Percentiles rank a stretch among this genome's conserved stretches.
These are phyloP conservation scores for Pseudocercospora vitis DNA, from an alignment of 2,329 filamentous ascomycete genomes.

Conservation along the genomic window DNA sequence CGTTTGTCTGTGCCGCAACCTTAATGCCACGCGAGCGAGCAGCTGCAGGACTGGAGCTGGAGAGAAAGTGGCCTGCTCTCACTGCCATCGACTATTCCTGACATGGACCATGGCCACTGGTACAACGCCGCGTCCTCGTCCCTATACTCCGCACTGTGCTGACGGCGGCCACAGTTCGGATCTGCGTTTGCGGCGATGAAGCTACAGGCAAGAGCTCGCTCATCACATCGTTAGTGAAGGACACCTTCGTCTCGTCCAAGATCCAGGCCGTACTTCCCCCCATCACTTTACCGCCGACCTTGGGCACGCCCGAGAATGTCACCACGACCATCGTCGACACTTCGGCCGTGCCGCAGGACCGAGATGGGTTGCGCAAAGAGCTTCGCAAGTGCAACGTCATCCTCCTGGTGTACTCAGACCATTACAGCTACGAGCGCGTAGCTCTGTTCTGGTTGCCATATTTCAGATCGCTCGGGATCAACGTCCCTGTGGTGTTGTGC, in stretches of 20 bases:
- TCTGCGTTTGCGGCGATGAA: constrained; percentile 96
- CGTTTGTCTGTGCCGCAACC: not conserved
- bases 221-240: constrained; percentile 78
- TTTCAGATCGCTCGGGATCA: constrained; percentile 96
- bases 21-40: not conserved
- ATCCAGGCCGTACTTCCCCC: constrained; percentile 93
- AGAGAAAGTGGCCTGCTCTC: not conserved
- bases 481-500: constrained; percentile 93
- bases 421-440: constrained; percentile 97
- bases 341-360: constrained; percentile 89
- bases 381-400: constrained; percentile 97
- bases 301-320: constrained; percentile 93
- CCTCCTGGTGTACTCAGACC: constrained; percentile 92
- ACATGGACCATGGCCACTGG: constrained; percentile 26
- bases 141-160: not conserved
- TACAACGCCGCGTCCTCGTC: not conserved
- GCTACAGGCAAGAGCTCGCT: constrained; percentile 87
- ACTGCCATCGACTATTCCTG: too few species aligned
- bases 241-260: constrained; percentile 92
- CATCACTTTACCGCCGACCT: constrained; percentile 89
- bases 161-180: constrained; percentile 62
- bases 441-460: constrained; percentile 98
- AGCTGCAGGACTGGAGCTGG: too few species aligned
- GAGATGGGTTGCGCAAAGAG: constrained; percentile 85
- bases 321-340: constrained; percentile 98